Evolutionary conservation across 2,329 filamentous ascomycete genomes (phyloP).

Genomic region (Fusarium tupiense): DNA sequence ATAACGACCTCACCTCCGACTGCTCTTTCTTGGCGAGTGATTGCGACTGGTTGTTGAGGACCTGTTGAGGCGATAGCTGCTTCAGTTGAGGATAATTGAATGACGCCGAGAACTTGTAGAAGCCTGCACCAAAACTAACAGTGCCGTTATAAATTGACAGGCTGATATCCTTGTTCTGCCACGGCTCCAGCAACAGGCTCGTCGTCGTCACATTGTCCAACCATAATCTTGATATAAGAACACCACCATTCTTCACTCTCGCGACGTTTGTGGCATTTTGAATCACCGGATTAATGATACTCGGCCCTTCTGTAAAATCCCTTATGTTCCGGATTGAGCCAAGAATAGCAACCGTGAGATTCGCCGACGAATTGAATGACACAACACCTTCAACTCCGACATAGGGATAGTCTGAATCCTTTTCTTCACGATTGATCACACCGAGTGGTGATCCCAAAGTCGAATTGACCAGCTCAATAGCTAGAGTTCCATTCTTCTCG

Average conservation of each 20-base stretch:
- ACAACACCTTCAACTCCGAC: conserved; percentile 65
- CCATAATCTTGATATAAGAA: conserved; percentile 64
- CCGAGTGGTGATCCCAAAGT: conserved; percentile 56
- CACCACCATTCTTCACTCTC: conserved; percentile 52
- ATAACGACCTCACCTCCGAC: conserved; percentile 48
- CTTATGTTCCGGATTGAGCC: conserved; percentile 71
- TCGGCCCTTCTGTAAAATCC: conserved; percentile 69
- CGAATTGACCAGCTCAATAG: conserved; percentile 62
- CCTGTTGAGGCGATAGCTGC: conserved; percentile 59
- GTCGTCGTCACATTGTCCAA: conserved; percentile 70
- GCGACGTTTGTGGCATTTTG: conserved; percentile 62
- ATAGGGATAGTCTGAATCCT: conserved; percentile 48
- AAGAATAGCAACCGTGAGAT: conserved; percentile 64
- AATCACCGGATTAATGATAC: conserved; percentile 60
- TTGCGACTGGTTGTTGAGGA: conserved; percentile 59
- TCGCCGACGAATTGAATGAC: conserved; percentile 66
- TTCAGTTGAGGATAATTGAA: conserved; percentile 71
- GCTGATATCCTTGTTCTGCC: conserved; percentile 33
- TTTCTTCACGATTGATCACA: conserved; percentile 52
- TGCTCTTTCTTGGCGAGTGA: conserved; percentile 53
- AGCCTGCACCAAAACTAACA: conserved; percentile 60
- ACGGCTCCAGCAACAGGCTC: conserved; percentile 58
- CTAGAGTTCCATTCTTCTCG: conserved; percentile 63
- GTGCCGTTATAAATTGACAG: conserved; percentile 52
- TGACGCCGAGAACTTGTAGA: conserved; percentile 66